These are phyloP conservation scores for Daedaleopsis nitida DNA, from an alignment of 768 basidiomycete species.

Conservation along the genomic window DNA sequence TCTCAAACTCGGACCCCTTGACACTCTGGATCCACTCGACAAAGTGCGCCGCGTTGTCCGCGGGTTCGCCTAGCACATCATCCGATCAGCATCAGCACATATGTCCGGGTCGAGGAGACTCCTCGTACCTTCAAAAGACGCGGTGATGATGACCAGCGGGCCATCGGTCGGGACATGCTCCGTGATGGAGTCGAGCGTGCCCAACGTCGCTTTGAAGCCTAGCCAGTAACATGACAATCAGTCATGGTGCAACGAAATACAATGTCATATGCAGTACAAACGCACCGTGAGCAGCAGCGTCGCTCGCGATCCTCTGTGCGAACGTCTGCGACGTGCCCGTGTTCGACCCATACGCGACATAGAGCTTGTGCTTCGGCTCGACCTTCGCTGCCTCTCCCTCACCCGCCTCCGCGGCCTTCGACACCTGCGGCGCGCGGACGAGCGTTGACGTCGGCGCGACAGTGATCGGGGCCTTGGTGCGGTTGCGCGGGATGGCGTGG, in stretches of 20 bases:
- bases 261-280: background rate
- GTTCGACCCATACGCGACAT: slow-evolving; percentile 49
- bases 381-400: background rate
- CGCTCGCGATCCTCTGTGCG: slow-evolving; percentile 45
- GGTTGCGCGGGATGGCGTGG: slow-evolving; percentile 39
- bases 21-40: slow-evolving; percentile 42
- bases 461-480: slow-evolving; percentile 12
- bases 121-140: slow-evolving; percentile 46
- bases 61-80: slow-evolving; percentile 39
- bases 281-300: slow-evolving; percentile 41
- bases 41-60: slow-evolving; percentile 50
- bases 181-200: slow-evolving; percentile 42
- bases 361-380: slow-evolving; percentile 33
- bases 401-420: background rate
- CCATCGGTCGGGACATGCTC: slow-evolving; percentile 43
- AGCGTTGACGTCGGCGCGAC: slow-evolving; percentile 21
- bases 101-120: too few species aligned
- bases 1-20: slow-evolving; percentile 29
- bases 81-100: too few species aligned
- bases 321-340: slow-evolving; percentile 52
- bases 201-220: slow-evolving; percentile 43
- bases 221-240: background rate
- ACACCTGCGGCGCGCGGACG: background rate
- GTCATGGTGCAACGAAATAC: too few species aligned
- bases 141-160: slow-evolving; percentile 47